A percentile compares a stretch with the other conserved stretches of the same genome.
These are phyloP conservation scores for Aspergillus ochraceoroseus DNA, from an alignment of 2,329 filamentous ascomycete genomes.

Conservation along the genomic window DNA sequence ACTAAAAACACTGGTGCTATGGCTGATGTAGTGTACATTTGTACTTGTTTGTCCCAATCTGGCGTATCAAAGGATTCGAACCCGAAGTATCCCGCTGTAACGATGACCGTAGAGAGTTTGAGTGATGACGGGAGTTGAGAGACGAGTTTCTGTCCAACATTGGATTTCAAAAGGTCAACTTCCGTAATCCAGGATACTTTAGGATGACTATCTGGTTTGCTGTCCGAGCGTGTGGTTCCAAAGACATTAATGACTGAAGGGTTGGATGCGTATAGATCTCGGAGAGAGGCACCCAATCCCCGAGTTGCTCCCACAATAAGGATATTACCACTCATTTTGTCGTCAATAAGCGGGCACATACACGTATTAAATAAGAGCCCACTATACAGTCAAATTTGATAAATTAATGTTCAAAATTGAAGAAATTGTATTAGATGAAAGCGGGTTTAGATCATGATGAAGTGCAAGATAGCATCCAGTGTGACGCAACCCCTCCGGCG, in stretches of 20 bases:
- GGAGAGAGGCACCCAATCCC: constrained; percentile 60
- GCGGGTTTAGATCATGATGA: too few relatives aligned
- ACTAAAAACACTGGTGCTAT: constrained; percentile 64
- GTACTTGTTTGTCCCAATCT: constrained; percentile 61
- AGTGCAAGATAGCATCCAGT: not conserved
- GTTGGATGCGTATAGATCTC: constrained; percentile 53
- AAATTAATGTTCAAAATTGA: not conserved
- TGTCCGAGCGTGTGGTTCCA: constrained; percentile 54
- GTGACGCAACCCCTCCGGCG: constrained; percentile 15
- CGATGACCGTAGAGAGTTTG: constrained; percentile 53
- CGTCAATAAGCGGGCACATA: not conserved
- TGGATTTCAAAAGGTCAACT: constrained; percentile 52
- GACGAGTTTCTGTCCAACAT: constrained; percentile 48
- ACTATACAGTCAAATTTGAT: too few relatives aligned
- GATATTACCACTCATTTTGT: constrained; percentile 40
- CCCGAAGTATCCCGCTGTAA: constrained; percentile 65
- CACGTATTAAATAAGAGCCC: too few relatives aligned
- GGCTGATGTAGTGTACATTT: constrained; percentile 65
- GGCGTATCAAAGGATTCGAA: constrained; percentile 62
- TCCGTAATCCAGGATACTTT: constrained; percentile 54
- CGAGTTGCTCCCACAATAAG: constrained; percentile 65
- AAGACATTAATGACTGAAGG: constrained; percentile 49
- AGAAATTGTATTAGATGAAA: too few relatives aligned
- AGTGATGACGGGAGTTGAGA: constrained; percentile 46
- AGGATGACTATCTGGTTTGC: constrained; percentile 35